phyloP scores from a whole-genome alignment of 78 protist species.

The Anaeramoeba ignava region DNA sequence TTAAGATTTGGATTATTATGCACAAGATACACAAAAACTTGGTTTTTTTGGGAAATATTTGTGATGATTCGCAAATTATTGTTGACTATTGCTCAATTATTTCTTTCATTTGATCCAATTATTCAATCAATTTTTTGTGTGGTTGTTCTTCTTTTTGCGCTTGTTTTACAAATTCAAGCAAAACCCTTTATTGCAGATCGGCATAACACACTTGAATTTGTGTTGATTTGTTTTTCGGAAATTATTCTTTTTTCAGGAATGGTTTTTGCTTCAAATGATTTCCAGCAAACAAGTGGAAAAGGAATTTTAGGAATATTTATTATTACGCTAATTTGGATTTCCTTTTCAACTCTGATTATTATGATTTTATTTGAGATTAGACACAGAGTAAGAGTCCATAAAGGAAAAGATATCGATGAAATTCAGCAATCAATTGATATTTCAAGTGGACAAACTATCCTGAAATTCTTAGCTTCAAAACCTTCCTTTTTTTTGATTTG shows the following conservation, averaged over 20 bases:
- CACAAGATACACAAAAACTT: not conserved
- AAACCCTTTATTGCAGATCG: not conserved
- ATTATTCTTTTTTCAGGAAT: not conserved
- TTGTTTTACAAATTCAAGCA: not conserved
- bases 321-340: not conserved
- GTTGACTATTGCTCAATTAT: not conserved
- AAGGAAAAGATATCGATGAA: not conserved
- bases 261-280: not conserved
- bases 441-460: not conserved
- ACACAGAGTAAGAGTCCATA: not conserved
- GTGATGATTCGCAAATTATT: not conserved
- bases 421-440: not conserved
- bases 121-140: not conserved
- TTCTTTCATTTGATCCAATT: not conserved
- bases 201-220: not conserved
- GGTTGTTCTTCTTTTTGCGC: not conserved
- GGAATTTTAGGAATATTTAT: not conserved
- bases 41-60: not conserved
- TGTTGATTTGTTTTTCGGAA: not conserved
- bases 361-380: not conserved
- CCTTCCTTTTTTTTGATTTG: too few species aligned
- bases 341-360: not conserved
- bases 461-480: not conserved
- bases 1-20: not conserved
- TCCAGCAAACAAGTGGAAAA: not conserved